Evolutionary conservation across 306 rosid species (phyloP).

Genomic region (Quillaja saponaria): DNA sequence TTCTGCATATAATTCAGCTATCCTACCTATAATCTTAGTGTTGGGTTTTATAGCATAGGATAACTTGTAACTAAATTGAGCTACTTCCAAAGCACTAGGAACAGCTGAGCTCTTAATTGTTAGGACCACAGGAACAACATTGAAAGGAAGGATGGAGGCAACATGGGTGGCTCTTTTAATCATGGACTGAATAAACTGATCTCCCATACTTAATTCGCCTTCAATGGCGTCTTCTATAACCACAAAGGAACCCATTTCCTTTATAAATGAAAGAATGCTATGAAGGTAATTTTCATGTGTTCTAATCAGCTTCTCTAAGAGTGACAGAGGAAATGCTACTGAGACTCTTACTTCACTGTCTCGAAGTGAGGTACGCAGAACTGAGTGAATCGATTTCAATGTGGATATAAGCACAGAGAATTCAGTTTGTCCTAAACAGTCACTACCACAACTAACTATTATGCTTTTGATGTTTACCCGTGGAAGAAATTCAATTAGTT

Average conservation of each 20-base stretch:
- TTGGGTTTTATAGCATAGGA: constrained; percentile 49
- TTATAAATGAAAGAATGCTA: constrained; percentile 40
- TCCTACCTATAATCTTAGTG: constrained; percentile 32
- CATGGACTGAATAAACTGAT: constrained; percentile 42
- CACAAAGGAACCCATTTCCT: constrained; percentile 46
- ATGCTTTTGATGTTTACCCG: constrained; percentile 43
- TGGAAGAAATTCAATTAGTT: constrained; percentile 41
- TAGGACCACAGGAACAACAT: constrained; percentile 50
- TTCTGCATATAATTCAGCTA: constrained; percentile 53
- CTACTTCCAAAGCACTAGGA: constrained; percentile 41
- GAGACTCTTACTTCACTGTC: constrained; percentile 47
- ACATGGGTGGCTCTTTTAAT: constrained; percentile 42
- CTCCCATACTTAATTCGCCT: constrained; percentile 40
- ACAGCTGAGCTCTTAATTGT: constrained; percentile 43
- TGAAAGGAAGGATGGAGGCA: constrained; percentile 48
- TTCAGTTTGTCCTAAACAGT: constrained; percentile 31
- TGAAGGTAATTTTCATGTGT: constrained; percentile 33
- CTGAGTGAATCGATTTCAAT: constrained; percentile 44
- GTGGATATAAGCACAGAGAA: constrained; percentile 39
- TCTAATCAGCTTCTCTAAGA: constrained; percentile 42
- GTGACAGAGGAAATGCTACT: constrained; percentile 56
- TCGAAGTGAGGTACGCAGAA: constrained; percentile 34
- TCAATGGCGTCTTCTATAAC: constrained; percentile 50
- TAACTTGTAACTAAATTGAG: constrained; percentile 41
- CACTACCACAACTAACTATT: constrained; percentile 39